phyloP scores from a whole-genome alignment of 164 flowering plant species.

The Vitis rotundifolia region DNA sequence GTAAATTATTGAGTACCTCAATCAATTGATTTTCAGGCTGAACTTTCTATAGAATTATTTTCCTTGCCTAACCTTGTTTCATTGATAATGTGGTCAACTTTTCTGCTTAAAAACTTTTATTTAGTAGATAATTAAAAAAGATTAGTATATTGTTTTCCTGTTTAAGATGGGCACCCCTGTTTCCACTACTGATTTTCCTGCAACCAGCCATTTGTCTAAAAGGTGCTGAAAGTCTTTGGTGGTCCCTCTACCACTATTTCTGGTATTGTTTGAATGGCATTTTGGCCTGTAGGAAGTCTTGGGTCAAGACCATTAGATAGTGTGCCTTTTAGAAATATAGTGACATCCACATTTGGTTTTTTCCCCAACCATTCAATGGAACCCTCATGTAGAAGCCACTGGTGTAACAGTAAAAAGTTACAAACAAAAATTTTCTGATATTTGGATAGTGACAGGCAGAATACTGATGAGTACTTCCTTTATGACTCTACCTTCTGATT shows the following conservation, averaged over 20 bases:
- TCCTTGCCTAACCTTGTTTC: neutral
- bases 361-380: neutral
- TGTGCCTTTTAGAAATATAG: neutral
- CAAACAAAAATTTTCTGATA: no score
- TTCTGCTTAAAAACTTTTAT: neutral
- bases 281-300: neutral
- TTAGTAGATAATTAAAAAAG: neutral
- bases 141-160: neutral
- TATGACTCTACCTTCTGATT: no score
- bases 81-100: constrained; percentile 2
- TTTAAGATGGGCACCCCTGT: constrained; percentile 5
- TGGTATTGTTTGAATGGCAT: neutral
- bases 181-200: constrained; percentile 5
- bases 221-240: neutral
- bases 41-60: constrained; percentile 4
- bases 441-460: no score
- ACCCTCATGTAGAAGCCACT: neutral
- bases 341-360: neutral
- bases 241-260: constrained; percentile 11
- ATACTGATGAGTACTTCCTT: no score
- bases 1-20: neutral
- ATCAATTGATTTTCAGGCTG: neutral
- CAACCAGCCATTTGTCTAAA: neutral
- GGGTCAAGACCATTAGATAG: neutral
- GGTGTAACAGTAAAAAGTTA: no score